These are phyloP conservation scores for Lecanicillium sp. DNA, from an alignment of 2,329 filamentous ascomycete genomes.

Conservation along the genomic window DNA sequence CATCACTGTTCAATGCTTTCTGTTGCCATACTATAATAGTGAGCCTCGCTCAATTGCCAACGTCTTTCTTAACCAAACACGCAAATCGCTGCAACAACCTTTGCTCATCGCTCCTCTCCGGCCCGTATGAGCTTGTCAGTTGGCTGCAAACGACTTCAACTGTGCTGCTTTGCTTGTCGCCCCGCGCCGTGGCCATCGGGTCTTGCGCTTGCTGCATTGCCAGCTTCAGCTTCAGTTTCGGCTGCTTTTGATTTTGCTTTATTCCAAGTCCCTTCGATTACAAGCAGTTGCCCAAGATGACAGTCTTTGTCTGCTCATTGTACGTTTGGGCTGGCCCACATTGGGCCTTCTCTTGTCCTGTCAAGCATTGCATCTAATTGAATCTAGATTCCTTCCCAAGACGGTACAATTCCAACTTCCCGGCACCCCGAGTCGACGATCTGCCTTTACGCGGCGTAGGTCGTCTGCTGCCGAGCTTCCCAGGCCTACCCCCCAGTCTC, in stretches of 20 bases:
- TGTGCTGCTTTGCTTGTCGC: too few species aligned
- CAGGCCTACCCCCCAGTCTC: slow-evolving; percentile 16
- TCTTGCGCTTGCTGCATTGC: too few species aligned
- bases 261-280: not conserved
- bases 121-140: too few species aligned
- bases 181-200: too few species aligned
- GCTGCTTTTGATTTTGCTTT: not conserved
- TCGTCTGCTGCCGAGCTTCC: slow-evolving; percentile 18
- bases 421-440: slow-evolving; percentile 35
- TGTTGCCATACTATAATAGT: too few species aligned
- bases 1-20: too few species aligned
- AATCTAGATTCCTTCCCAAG: slow-evolving; percentile 77
- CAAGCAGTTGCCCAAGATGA: slow-evolving; percentile 22
- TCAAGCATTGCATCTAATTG: not conserved
- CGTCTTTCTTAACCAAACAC: too few species aligned
- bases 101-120: too few species aligned
- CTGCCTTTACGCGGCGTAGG: slow-evolving; percentile 21
- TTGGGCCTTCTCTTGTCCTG: not conserved
- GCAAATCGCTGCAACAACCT: too few species aligned
- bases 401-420: slow-evolving; percentile 79
- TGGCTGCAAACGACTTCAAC: too few species aligned
- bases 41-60: too few species aligned
- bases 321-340: slow-evolving; percentile 16
- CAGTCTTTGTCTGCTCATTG: slow-evolving; percentile 33
- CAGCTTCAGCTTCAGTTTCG: too few species aligned